These are phyloP conservation scores for Basidiobolus meristosporus DNA, from an alignment of 371 early-diverging fungal species.

Conservation along the genomic window DNA sequence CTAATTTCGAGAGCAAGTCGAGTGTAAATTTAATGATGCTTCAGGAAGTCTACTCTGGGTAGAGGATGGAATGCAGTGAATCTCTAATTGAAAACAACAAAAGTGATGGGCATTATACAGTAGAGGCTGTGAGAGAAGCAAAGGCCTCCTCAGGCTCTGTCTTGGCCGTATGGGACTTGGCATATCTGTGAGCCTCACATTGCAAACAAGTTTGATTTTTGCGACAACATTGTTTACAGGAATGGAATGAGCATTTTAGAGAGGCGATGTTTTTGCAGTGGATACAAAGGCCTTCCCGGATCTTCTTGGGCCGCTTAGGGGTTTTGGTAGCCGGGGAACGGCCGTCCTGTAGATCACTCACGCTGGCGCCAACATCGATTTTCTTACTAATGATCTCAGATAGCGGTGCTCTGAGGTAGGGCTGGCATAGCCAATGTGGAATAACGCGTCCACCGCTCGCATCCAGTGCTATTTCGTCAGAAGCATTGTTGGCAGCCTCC, in stretches of 20 bases:
- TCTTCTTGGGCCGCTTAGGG: background rate
- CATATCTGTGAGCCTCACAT: too few species aligned
- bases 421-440: constrained; percentile 55
- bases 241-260: background rate
- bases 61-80: too few species aligned
- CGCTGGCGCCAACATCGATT: background rate
- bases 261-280: background rate
- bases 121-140: too few species aligned
- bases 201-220: too few species aligned
- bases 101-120: too few species aligned
- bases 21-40: too few species aligned
- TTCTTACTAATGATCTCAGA: background rate
- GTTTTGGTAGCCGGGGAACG: background rate
- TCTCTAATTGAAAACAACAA: too few species aligned
- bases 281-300: background rate
- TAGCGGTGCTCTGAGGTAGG: constrained; percentile 40
- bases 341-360: background rate
- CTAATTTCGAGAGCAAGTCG: too few species aligned
- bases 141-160: too few species aligned
- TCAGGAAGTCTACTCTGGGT: too few species aligned
- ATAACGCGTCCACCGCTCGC: constrained; percentile 40
- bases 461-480: constrained; percentile 15
- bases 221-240: background rate
- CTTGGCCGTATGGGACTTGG: too few species aligned
- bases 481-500: constrained; percentile 6